These are phyloP conservation scores for Apiospora malaysiana DNA, from an alignment of 2,329 filamentous ascomycete species.

Conservation along the genomic window DNA sequence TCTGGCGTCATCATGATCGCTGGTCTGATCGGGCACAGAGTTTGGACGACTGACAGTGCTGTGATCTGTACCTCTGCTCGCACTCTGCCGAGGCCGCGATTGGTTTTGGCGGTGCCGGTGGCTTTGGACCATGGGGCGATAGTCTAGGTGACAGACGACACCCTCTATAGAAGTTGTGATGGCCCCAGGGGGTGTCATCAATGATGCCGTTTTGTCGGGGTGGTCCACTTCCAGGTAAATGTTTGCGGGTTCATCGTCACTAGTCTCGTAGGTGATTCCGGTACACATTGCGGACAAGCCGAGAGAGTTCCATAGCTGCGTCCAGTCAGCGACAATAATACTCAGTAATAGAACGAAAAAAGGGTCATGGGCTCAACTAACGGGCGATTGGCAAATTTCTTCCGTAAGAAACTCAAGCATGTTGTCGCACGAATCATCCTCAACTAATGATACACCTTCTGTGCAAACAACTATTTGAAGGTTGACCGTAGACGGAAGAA, in stretches of 20 bases:
- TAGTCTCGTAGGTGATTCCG: conserved; percentile 31
- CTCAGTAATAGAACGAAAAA: background rate
- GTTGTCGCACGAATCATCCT: background rate
- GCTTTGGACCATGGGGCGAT: background rate
- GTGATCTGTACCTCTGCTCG: background rate
- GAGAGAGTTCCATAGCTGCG: conserved; percentile 37
- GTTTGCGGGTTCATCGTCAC: conserved; percentile 33
- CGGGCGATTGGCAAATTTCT: conserved; percentile 16
- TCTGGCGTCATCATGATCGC: background rate
- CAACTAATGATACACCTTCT: background rate
- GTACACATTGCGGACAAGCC: conserved; percentile 33
- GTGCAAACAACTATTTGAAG: conserved; percentile 22
- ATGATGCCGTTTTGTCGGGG: conserved; percentile 36
- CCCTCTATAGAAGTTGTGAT: conserved; percentile 36
- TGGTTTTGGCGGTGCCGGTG: background rate
- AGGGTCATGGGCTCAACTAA: background rate
- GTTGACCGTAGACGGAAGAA: conserved; percentile 21
- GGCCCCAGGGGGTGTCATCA: conserved; percentile 38
- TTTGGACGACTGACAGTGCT: background rate
- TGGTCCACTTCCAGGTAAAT: conserved; percentile 39
- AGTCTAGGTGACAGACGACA: conserved; percentile 26
- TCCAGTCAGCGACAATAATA: conserved; percentile 25
- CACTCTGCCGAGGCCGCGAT: background rate
- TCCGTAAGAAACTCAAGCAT: conserved; percentile 23
- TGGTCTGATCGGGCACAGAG: background rate